Evolutionary conservation across 805 yeast species (phyloP), one percentile per base, ranked within the genome.

Genomic region (Suhomyces emberorum): DNA sequence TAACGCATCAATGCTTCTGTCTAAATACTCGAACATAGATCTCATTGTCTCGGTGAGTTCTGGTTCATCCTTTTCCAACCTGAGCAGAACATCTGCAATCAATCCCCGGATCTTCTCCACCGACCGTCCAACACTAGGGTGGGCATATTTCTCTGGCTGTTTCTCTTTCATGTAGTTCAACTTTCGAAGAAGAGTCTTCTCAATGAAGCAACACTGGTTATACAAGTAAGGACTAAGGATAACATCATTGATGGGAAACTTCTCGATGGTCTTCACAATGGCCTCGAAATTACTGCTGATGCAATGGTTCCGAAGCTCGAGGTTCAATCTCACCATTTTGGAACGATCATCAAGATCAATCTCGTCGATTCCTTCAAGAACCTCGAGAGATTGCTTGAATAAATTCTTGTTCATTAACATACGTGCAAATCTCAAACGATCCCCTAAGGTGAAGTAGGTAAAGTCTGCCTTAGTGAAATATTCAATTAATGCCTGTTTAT

Each of bases 21-120:
- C 53, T 25, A 63, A 46, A 38, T 57, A 46, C 14, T 32, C 41
- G 28, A 61, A 52, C 44, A 57, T 41, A 14, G 51, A 49, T 3
- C 37, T 34, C 8, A 53, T 40, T 30, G 51, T 43, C 10, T 24
- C 35, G 4, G 44, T 35, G 12, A 64, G 40, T 28, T 64, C 69
- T 6, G 26, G 26, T n/a, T 53, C 52, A 36, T 65, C 70, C 25
- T 55, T 52, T 11, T 52, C 46, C 22, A 67, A 37, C n/a, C 69
- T 52, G 11, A 52, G 39, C 3, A 51, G 46, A 6, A 63, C 51
- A 47, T 66, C 69, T 7, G 69, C 70, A 15, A 66, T 58, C 28
- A 65, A 53, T 1, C 61, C 63, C 23, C 51, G 48, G 19, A 63
- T 36, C 30, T 44, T 46, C 7, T 33, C 37, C n/a, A 34, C 9